Conservation (phyloP, 805 yeast genomes). For the Saccharomyces eubayanus region DNA sequence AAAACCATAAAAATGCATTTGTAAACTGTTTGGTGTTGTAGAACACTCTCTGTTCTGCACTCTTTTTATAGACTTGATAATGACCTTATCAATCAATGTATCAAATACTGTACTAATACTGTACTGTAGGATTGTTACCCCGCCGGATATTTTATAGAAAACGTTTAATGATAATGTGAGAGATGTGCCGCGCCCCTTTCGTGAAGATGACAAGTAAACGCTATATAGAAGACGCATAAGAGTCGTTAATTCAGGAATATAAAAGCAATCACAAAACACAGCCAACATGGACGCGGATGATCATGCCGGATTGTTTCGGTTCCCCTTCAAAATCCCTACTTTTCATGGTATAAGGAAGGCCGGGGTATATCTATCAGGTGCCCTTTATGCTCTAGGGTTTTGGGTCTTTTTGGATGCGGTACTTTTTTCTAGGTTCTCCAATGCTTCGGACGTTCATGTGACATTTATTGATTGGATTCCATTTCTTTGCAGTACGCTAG, state of each 20-base stretch:
- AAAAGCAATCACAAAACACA: not conserved
- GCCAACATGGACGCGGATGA: conserved; percentile 32
- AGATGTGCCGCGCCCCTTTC: not conserved
- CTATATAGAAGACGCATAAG: not conserved
- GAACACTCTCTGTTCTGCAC: no score
- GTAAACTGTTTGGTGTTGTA: no score
- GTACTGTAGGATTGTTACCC: not conserved
- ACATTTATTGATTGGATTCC: conserved; percentile 96
- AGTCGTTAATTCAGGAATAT: not conserved
- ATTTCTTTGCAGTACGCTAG: conserved; percentile 74
- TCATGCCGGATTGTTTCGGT: conserved; percentile 51
- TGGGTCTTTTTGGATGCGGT: conserved; percentile 89
- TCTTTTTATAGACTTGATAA: no score
- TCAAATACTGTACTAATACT: no score
- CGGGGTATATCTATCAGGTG: conserved; percentile 74
- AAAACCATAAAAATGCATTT: no score
- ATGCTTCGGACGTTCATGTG: conserved; percentile 80
- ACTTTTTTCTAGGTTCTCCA: conserved; percentile 71
- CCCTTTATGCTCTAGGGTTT: conserved; percentile 74
- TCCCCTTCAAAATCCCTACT: conserved; percentile 60
- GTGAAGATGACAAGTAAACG: not conserved
- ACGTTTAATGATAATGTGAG: not conserved
- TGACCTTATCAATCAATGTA: no score
- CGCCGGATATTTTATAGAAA: not conserved
- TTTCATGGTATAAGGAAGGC: conserved; percentile 60